These are phyloP conservation scores for Populus davidiana DNA, from an alignment of 345 rosid genomes.

Conservation along the genomic window DNA sequence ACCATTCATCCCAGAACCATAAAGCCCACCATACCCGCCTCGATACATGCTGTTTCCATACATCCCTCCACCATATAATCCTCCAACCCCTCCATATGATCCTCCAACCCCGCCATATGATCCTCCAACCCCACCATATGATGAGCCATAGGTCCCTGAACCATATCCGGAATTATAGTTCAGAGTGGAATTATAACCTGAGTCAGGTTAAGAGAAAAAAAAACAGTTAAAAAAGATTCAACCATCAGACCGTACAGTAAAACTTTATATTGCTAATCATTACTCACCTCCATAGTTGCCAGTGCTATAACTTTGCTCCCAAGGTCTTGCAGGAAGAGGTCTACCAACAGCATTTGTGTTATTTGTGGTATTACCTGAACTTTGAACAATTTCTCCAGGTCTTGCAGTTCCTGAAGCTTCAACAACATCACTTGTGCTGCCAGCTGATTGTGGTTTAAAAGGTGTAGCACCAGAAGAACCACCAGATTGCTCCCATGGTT, in stretches of 20 bases:
- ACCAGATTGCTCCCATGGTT: constrained; percentile 23
- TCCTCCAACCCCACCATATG: too few relatives aligned
- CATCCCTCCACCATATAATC: not conserved
- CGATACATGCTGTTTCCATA: constrained; percentile 7
- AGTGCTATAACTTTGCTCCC: constrained; percentile 9
- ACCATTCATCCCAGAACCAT: constrained; percentile 17
- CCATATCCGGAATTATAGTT: constrained; percentile 13
- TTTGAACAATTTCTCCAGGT: constrained; percentile 16
- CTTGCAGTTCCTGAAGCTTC: constrained; percentile 23
- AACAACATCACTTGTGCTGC: constrained; percentile 23
- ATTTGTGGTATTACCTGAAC: not conserved
- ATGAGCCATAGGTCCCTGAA: not conserved
- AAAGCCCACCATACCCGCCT: constrained; percentile 18
- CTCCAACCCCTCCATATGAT: too few relatives aligned
- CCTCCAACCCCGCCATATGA: constrained; percentile 13
- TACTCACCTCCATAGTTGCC: constrained; percentile 11
- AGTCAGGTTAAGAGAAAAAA: not conserved
- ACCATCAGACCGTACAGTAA: not conserved
- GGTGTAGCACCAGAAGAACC: constrained; percentile 14
- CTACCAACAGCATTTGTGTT: constrained; percentile 5
- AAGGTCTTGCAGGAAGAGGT: constrained; percentile 13
- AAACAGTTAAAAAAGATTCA: not conserved
- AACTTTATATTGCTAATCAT: not conserved
- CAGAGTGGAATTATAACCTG: constrained; percentile 10
- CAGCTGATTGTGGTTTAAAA: constrained; percentile 23